Conservation (phyloP, 148 eudicot species). For the Vaccinium myrtillus region DNA sequence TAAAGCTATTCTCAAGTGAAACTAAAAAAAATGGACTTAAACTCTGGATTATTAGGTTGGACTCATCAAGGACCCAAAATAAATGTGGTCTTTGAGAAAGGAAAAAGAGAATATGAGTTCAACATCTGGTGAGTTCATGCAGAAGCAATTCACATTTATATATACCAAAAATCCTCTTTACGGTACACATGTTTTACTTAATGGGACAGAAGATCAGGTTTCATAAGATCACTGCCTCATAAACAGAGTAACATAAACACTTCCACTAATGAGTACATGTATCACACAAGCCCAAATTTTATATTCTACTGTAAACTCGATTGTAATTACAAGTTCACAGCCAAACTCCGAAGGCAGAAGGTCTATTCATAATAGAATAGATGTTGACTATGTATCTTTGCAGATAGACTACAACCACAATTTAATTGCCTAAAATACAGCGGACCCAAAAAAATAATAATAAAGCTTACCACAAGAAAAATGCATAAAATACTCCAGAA, state of each 20-base stretch:
- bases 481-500: background rate
- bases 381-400: background rate
- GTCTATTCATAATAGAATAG: background rate
- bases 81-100: background rate
- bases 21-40: background rate
- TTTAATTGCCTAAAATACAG: background rate
- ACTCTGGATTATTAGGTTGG: constrained; percentile 10
- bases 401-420: background rate
- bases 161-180: background rate
- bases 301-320: background rate
- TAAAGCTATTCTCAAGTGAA: background rate
- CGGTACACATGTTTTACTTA: background rate
- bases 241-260: background rate
- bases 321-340: background rate
- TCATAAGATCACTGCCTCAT: background rate
- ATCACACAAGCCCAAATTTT: background rate
- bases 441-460: no score
- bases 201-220: background rate
- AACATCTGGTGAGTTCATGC: background rate
- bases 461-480: no score
- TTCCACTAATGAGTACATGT: background rate
- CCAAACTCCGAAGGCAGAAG: background rate
- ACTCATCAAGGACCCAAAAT: background rate
- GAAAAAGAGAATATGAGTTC: background rate
- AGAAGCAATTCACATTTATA: background rate